phyloP scores from a whole-genome alignment of 2,329 filamentous ascomycete genomes.

The Bipolaris cookei region DNA sequence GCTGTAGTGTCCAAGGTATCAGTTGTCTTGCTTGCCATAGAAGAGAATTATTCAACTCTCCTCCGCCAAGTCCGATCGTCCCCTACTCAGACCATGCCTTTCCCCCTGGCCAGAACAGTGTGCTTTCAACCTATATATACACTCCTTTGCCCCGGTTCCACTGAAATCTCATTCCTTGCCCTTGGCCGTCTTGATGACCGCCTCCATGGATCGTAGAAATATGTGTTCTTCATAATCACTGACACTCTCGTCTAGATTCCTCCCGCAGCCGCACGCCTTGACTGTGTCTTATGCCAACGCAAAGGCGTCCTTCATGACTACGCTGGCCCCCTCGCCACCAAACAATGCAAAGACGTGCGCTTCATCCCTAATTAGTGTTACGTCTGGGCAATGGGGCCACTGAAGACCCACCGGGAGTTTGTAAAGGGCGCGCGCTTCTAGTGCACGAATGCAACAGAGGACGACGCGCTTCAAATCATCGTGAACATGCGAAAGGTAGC shows the following conservation, averaged over 20 bases:
- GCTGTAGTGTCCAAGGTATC: too few relatives aligned
- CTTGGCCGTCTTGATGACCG: constrained; percentile 26
- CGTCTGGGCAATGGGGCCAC: constrained; percentile 58
- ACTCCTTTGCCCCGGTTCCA: constrained; percentile 22
- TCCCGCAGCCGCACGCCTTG: constrained; percentile 23
- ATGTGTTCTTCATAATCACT: constrained; percentile 36
- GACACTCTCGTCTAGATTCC: constrained; percentile 29
- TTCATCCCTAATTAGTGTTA: constrained; percentile 65
- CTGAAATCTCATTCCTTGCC: constrained; percentile 34
- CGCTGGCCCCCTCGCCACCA: constrained; percentile 66
- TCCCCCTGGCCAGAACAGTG: constrained; percentile 13
- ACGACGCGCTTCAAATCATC: constrained; percentile 32
- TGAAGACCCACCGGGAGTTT: constrained; percentile 60
- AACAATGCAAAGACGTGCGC: constrained; percentile 66
- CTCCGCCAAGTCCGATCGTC: too few relatives aligned
- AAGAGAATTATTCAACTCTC: background rate
- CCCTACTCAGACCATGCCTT: background rate
- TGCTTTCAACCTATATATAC: constrained; percentile 32
- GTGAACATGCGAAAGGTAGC: constrained; percentile 45
- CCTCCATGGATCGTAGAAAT: constrained; percentile 29
- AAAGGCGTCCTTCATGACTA: constrained; percentile 62
- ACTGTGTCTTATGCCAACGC: constrained; percentile 51
- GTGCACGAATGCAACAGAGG: constrained; percentile 23
- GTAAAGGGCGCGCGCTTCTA: constrained; percentile 52
- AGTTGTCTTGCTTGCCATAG: too few relatives aligned